Percentiles rank a stretch among this genome's conserved stretches.
Evolutionary conservation across 495 filamentous ascomycete species (phyloP).

Genomic region (Penicillium egyptiacum): DNA sequence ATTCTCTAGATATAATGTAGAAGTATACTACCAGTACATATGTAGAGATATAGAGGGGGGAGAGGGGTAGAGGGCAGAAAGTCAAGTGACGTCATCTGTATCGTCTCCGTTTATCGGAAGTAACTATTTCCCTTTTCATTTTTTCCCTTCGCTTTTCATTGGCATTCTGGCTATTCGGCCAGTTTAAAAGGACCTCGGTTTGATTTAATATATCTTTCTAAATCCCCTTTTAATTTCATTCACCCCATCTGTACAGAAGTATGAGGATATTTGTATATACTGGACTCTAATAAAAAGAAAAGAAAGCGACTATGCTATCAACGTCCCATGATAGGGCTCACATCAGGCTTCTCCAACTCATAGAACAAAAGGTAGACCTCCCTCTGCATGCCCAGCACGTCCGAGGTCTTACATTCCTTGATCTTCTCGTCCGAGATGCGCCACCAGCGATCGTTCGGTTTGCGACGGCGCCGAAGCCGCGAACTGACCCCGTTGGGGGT

Average conservation of each 20-base stretch:
- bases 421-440: conserved; percentile 97
- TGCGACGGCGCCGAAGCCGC: conserved; percentile 56
- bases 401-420: conserved; percentile 86
- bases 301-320: not conserved
- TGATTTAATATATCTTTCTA: not conserved
- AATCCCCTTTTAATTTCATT: not conserved
- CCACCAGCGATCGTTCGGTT: conserved; percentile 83
- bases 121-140: not conserved
- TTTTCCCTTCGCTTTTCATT: not conserved
- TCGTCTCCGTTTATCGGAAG: not conserved
- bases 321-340: conserved; percentile 12
- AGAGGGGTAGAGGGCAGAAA: not conserved
- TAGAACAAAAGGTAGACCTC: conserved; percentile 98
- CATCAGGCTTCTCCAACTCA: conserved; percentile 63
- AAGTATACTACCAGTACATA: not conserved
- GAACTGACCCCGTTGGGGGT: conserved; percentile 22
- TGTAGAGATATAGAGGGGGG: not conserved
- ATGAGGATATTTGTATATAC: not conserved
- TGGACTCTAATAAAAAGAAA: not conserved
- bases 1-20: not conserved
- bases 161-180: too few relatives aligned
- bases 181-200: not conserved
- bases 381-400: conserved; percentile 89
- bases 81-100: conserved; percentile 5
- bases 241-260: not conserved